Percentiles rank a stretch among this genome's conserved stretches.
Conservation (phyloP, 2,329 filamentous ascomycete species). For the Juglanconis sp. region DNA sequence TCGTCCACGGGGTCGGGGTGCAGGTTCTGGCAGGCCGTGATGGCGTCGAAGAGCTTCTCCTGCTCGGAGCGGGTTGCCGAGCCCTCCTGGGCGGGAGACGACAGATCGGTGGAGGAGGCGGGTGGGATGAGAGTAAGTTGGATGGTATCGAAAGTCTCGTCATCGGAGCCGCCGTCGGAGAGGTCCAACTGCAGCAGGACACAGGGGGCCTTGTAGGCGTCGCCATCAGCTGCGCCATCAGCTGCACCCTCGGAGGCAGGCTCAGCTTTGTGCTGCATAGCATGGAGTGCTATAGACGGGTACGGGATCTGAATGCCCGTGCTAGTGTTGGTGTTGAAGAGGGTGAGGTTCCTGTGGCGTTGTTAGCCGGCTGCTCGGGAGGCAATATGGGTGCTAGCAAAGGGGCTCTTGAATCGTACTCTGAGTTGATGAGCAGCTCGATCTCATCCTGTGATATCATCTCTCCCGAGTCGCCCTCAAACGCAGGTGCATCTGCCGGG, state of each 20-base stretch:
- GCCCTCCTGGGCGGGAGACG: conserved; percentile 21
- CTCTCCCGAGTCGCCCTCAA: conserved; percentile 34
- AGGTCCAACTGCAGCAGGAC: conserved; percentile 70
- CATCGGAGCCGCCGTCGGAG: conserved; percentile 55
- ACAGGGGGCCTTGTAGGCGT: conserved; percentile 37
- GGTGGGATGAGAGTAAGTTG: conserved; percentile 65
- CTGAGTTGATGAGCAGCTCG: conserved; percentile 57
- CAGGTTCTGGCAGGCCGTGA: conserved; percentile 71
- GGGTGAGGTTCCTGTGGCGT: conserved; percentile 49
- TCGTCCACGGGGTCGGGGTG: conserved; percentile 67
- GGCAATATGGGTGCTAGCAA: not conserved
- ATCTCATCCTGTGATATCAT: conserved; percentile 43
- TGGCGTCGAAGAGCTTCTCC: conserved; percentile 61
- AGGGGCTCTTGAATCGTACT: conserved; percentile 39
- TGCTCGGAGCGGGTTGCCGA: conserved; percentile 28
- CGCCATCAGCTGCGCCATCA: not conserved
- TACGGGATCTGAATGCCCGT: conserved; percentile 70
- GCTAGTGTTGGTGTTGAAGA: conserved; percentile 58
- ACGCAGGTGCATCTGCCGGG: conserved; percentile 34
- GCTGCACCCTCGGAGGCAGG: not conserved
- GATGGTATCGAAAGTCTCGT: conserved; percentile 61
- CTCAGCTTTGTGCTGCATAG: conserved; percentile 57
- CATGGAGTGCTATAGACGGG: conserved; percentile 71
- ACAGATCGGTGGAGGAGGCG: conserved; percentile 9
- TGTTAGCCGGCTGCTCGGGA: conserved; percentile 18